A percentile compares a stretch with the other conserved stretches of the same genome.
Evolutionary conservation across 768 basidiomycete species (phyloP).

Genomic region (Tricholoma flavovirens): DNA sequence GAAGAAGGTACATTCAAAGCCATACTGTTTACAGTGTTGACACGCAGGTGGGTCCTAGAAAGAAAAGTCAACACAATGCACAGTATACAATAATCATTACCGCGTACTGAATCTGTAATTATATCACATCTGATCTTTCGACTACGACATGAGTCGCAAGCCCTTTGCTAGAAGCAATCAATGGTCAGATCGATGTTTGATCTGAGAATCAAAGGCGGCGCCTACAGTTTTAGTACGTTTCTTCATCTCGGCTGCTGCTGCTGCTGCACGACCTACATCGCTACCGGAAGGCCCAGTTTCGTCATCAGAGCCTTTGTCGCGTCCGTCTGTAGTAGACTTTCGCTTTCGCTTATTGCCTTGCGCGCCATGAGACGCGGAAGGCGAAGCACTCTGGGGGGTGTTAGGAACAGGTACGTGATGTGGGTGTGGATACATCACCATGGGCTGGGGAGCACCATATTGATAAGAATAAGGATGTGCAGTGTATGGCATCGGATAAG

Average conservation of each 20-base stretch:
- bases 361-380: constrained; percentile 28
- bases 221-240: constrained; percentile 85
- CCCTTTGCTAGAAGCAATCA: constrained; percentile 45
- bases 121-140: constrained; percentile 96
- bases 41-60: constrained; percentile 67
- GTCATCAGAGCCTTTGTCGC: constrained; percentile 52
- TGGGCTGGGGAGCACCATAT: constrained; percentile 65
- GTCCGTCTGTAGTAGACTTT: constrained; percentile 33
- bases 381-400: constrained; percentile 29
- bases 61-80: background rate
- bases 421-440: constrained; percentile 63
- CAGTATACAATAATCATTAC: background rate
- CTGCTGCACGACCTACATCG: constrained; percentile 30
- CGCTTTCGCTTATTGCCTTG: constrained; percentile 59
- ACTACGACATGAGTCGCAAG: constrained; percentile 86
- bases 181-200: background rate
- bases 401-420: constrained; percentile 30
- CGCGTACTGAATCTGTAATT: constrained; percentile 50
- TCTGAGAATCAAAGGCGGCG: constrained; percentile 6
- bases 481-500: constrained; percentile 47
- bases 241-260: constrained; percentile 51
- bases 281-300: constrained; percentile 47
- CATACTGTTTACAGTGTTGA: constrained; percentile 92
- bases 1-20: constrained; percentile 95
- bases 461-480: constrained; percentile 52